Conservation (phyloP, 371 early-diverging fungal species). For the Blakeslea trispora region DNA sequence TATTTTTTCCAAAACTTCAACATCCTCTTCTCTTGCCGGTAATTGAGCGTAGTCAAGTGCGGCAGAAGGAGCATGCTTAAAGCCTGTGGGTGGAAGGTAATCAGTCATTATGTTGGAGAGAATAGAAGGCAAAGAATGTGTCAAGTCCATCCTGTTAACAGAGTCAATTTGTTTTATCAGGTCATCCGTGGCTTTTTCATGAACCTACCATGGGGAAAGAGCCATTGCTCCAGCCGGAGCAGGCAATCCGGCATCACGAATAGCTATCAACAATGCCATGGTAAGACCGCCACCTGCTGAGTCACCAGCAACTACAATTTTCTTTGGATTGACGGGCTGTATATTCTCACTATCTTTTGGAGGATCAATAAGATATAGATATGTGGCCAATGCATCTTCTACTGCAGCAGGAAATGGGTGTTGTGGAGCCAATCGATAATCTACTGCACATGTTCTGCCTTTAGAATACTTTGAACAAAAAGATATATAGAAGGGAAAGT, state of each 20-base stretch:
- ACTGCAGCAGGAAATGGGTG: conserved; percentile 82
- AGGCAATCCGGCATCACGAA: conserved; percentile 56
- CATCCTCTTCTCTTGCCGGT: conserved; percentile 22
- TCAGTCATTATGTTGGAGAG: conserved; percentile 57
- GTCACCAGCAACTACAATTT: conserved; percentile 81
- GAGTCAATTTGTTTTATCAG: too few species aligned
- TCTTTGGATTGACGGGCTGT: conserved; percentile 52
- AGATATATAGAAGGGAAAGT: too few species aligned
- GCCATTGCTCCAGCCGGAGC: conserved; percentile 52
- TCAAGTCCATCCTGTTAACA: conserved; percentile 51
- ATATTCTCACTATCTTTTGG: conserved; percentile 36
- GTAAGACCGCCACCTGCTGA: conserved; percentile 75
- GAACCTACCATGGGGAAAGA: conserved; percentile 49
- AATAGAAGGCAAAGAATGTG: conserved; percentile 69
- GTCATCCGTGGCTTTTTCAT: background rate
- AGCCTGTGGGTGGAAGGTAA: conserved; percentile 62
- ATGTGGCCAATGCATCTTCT: conserved; percentile 78
- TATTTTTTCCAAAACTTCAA: conserved; percentile 5
- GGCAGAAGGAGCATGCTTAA: conserved; percentile 44
- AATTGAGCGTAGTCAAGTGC: conserved; percentile 39
- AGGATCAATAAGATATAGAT: conserved; percentile 66
- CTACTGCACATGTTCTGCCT: conserved; percentile 50
- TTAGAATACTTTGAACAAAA: conserved; percentile 22
- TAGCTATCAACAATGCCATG: conserved; percentile 48
- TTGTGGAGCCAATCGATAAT: conserved; percentile 85